Base-by-base conservation (phyloP, 768 basidiomycete species). In the Hypholoma sublateritium region DNA sequence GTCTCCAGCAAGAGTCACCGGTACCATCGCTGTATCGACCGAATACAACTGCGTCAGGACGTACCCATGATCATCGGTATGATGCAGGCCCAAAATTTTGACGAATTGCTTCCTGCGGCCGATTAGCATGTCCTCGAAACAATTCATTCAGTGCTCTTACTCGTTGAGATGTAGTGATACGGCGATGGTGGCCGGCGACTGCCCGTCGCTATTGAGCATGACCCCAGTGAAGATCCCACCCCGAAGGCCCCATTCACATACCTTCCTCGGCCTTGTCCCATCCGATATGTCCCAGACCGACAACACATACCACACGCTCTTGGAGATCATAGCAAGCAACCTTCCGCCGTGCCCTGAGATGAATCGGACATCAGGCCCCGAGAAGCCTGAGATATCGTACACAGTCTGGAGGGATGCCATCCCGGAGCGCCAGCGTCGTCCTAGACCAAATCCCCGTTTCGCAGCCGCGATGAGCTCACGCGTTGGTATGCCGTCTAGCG, bases 221-320 rank as follows among this genome's bases (percentile, higher is more conserved):
- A 86, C 71, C 2, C 78, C 80, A 37, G 74, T 77, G 56, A 87
- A 81, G 7, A 86, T 64, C 0, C 76, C 80, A 14, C 80, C 80
- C 50, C 78, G 75, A 0, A 77, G 80, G 24, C 76, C 78, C 86
- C 87, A 88, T 49, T 80, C 74, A 13, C 75, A 77, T 11, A 73
- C 57, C 60, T 32, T 32, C 28, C 28, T 32, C 6, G 1, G 9
- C 1, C 73, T 77, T 6, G 49, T 57, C 13, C 69, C 65, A 8
- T 63, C 59, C 25, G 53, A 58, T 21, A 82, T 61, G 53, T 83
- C 76, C 83, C 87, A 87, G 17, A 85, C 62, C 1, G 76, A 72
- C 46, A 88, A 61, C 16, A 75, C 72, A 39, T 83, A 82, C 87
- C 87, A 89, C 49, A 89, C 80, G 5, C 77, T 75, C 57, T 80